phyloP scores from a whole-genome alignment of 2,329 filamentous ascomycete species.

The Pestalotiopsis sp. region DNA sequence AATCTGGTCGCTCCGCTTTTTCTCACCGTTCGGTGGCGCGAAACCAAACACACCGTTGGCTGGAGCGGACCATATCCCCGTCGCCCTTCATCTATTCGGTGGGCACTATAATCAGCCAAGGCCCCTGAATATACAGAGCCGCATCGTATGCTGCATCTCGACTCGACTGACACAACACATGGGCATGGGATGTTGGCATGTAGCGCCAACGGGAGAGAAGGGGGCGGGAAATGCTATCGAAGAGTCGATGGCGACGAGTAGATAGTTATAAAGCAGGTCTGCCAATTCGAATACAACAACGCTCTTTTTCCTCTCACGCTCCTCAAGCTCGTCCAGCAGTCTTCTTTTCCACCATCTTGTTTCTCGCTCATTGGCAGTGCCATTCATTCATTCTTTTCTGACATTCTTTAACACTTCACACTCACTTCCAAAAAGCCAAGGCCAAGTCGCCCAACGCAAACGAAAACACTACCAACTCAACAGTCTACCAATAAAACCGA shows the following conservation, averaged over 20 bases:
- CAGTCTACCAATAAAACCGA: slow-evolving; percentile 17
- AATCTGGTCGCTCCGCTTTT: slow-evolving; percentile 1
- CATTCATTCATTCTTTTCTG: slow-evolving; percentile 12
- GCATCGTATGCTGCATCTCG: neutral
- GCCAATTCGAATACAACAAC: neutral
- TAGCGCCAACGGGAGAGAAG: neutral
- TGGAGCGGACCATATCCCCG: neutral
- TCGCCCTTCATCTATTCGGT: slow-evolving; percentile 10
- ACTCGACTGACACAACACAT: neutral
- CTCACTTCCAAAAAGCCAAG: neutral
- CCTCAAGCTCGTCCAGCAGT: slow-evolving; percentile 4
- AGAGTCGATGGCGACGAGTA: neutral
- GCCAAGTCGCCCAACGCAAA: neutral
- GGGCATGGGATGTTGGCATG: neutral
- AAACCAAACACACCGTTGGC: slow-evolving; percentile 8
- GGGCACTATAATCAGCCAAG: neutral
- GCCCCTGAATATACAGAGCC: neutral
- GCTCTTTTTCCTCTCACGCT: neutral
- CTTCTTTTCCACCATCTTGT: slow-evolving; percentile 7
- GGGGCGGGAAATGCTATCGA: neutral
- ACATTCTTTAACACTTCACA: slow-evolving; percentile 7
- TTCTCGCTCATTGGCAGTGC: slow-evolving; percentile 12
- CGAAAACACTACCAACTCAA: neutral
- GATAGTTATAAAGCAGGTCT: neutral
- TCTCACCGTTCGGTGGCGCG: slow-evolving; percentile 6